A percentile compares a stretch with the other conserved stretches of the same genome.
phyloP scores from a whole-genome alignment of 108 stramenopile species.

The Skeletonema grethae region DNA sequence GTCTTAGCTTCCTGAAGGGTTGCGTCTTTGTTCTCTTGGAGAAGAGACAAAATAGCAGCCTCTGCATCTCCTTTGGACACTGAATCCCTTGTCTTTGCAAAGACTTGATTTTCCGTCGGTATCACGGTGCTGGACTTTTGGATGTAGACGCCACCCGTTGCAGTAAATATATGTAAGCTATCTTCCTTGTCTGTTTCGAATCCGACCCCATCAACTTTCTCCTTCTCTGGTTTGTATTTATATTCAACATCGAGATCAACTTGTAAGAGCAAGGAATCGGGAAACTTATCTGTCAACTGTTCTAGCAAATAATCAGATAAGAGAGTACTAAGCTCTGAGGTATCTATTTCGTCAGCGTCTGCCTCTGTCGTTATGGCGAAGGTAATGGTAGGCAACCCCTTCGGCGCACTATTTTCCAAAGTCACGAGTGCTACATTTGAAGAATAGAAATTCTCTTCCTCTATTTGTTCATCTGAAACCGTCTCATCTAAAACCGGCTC shows the following conservation, averaged over 20 bases:
- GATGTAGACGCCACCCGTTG: background rate
- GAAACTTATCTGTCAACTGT: background rate
- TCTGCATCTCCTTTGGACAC: background rate
- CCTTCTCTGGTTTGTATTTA: conserved; percentile 4
- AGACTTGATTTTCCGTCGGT: background rate
- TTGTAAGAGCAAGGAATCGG: background rate
- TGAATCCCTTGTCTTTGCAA: background rate
- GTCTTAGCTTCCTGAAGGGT: background rate
- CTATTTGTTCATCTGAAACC: background rate
- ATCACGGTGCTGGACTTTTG: background rate
- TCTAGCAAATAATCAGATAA: background rate
- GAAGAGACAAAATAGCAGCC: background rate
- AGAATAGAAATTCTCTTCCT: background rate
- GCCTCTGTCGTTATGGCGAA: background rate
- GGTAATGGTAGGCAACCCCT: background rate
- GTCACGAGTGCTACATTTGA: background rate
- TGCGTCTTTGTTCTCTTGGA: background rate
- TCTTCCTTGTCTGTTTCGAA: background rate
- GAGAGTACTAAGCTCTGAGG: background rate
- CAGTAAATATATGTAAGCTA: background rate
- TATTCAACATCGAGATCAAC: background rate
- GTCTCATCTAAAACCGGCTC: background rate
- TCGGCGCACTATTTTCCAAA: background rate
- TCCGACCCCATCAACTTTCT: background rate
- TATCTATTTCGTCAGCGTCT: background rate